phyloP scores from a whole-genome alignment of 2,329 filamentous ascomycete genomes.

The Xylogone sp. region DNA sequence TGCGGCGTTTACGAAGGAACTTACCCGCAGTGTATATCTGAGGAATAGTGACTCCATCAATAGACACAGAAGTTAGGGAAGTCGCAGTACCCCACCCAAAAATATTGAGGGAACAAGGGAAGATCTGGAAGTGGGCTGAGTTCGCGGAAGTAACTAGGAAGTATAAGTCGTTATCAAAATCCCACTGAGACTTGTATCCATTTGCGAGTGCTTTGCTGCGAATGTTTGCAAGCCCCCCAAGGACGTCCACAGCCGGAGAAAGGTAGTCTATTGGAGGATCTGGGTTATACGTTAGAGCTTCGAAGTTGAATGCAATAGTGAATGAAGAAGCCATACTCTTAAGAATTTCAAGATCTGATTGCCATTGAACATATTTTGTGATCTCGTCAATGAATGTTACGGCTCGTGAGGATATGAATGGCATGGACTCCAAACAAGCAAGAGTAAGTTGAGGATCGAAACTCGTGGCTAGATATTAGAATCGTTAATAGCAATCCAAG shows the following conservation, averaged over 20 bases:
- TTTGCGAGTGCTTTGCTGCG: slow-evolving; percentile 9
- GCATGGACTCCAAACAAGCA: not conserved
- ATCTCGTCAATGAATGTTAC: not conserved
- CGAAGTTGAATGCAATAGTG: not conserved
- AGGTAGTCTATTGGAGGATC: slow-evolving; percentile 12
- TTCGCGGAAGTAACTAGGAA: slow-evolving; percentile 7
- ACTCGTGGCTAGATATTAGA: too few species aligned
- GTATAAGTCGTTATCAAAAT: slow-evolving; percentile 15
- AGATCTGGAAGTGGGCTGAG: slow-evolving; percentile 7
- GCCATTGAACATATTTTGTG: not conserved
- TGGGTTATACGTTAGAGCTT: not conserved
- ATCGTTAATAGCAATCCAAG: too few species aligned
- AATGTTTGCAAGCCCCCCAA: slow-evolving; percentile 14
- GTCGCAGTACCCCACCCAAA: not conserved
- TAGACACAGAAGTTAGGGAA: slow-evolving; percentile 6
- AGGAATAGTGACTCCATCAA: slow-evolving; percentile 6
- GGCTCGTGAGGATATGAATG: not conserved
- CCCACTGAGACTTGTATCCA: slow-evolving; percentile 14
- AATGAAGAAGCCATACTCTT: not conserved
- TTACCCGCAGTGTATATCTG: slow-evolving; percentile 6
- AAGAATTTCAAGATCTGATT: not conserved
- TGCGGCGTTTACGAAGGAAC: too few species aligned
- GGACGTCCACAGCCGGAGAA: slow-evolving; percentile 14
- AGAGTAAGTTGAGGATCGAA: too few species aligned
- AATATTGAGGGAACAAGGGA: not conserved